A percentile compares a stretch with the other conserved stretches of the same genome.
These are phyloP conservation scores for Auxenochlorella protothecoides DNA, from an alignment of 139 green algal species.

Conservation along the genomic window DNA sequence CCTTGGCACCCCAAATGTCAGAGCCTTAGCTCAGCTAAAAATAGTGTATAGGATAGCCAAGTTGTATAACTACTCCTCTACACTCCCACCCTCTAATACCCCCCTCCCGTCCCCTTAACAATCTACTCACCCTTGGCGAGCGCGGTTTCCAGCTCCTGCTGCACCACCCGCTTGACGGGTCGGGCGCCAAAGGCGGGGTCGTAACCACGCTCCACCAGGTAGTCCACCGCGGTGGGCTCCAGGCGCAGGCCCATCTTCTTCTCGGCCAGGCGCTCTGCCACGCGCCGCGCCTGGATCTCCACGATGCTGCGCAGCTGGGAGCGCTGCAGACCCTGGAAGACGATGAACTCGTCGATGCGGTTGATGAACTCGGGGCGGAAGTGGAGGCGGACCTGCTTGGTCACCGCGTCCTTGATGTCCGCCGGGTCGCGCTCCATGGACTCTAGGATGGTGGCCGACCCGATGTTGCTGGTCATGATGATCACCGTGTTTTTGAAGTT, in stretches of 20 bases:
- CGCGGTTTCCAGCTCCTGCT: constrained; percentile 92
- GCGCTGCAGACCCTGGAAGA: constrained; percentile 75
- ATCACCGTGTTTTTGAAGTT: constrained; percentile 74
- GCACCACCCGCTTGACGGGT: constrained; percentile 94
- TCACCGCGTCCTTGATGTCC: constrained; percentile 33
- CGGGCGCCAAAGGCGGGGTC: constrained; percentile 90
- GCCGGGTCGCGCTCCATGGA: constrained; percentile 20
- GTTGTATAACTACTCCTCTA: not conserved
- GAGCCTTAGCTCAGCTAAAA: not conserved
- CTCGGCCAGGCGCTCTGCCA: constrained; percentile 62
- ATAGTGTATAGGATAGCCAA: no score
- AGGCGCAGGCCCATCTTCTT: constrained; percentile 79
- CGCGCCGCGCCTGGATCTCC: constrained; percentile 48
- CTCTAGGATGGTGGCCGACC: constrained; percentile 62
- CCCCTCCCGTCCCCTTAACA: not conserved
- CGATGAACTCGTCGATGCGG: constrained; percentile 94
- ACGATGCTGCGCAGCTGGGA: constrained; percentile 80
- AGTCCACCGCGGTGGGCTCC: constrained; percentile 46
- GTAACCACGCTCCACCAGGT: constrained; percentile 68
- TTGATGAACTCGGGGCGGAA: constrained; percentile 98
- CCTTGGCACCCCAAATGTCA: not conserved
- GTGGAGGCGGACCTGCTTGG: constrained; percentile 66
- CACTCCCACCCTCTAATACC: not conserved
- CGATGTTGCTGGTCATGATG: constrained; percentile 78
- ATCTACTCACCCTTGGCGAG: constrained; percentile 54